Evolutionary conservation across 345 rosid species (phyloP).

Genomic region (Luvunga scandens): DNA sequence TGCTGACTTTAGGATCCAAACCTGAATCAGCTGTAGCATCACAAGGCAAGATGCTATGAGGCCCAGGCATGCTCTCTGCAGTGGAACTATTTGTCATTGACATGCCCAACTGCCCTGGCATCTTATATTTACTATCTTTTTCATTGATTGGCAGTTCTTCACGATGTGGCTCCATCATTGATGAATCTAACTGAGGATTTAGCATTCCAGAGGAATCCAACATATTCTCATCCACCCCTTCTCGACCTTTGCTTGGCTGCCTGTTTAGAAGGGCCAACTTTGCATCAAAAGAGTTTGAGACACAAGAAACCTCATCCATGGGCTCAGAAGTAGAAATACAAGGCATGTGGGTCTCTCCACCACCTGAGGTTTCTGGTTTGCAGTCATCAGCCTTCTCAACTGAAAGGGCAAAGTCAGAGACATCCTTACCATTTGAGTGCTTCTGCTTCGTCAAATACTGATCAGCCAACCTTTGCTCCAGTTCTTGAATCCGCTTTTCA

Average conservation of each 20-base stretch:
- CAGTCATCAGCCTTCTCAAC: conserved; percentile 36
- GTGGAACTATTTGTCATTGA: conserved; percentile 80
- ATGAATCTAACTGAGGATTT: conserved; percentile 71
- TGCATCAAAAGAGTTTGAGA: conserved; percentile 56
- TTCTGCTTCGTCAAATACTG: conserved; percentile 64
- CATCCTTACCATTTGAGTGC: conserved; percentile 45
- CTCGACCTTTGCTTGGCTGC: conserved; percentile 73
- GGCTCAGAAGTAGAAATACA: conserved; percentile 62
- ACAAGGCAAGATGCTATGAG: conserved; percentile 36
- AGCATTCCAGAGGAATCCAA: conserved; percentile 79
- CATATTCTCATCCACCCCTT: conserved; percentile 95
- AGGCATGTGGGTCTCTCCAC: conserved; percentile 43
- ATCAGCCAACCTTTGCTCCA: conserved; percentile 80
- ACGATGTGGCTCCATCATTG: conserved; percentile 77
- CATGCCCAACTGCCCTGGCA: conserved; percentile 53
- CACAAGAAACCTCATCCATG: conserved; percentile 95
- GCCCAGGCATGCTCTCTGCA: conserved; percentile 75
- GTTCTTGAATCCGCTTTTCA: conserved; percentile 91
- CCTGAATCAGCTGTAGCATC: conserved; percentile 41
- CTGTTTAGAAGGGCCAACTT: conserved; percentile 52
- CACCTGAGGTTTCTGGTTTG: conserved; percentile 45
- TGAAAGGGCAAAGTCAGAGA: conserved; percentile 35
- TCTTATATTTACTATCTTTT: conserved; percentile 64
- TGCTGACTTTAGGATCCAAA: conserved; percentile 34
- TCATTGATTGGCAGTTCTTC: conserved; percentile 49